Evolutionary conservation across 768 basidiomycete species (phyloP), one percentile per base, ranked within the genome.

Genomic region (Auricularia sp.): DNA sequence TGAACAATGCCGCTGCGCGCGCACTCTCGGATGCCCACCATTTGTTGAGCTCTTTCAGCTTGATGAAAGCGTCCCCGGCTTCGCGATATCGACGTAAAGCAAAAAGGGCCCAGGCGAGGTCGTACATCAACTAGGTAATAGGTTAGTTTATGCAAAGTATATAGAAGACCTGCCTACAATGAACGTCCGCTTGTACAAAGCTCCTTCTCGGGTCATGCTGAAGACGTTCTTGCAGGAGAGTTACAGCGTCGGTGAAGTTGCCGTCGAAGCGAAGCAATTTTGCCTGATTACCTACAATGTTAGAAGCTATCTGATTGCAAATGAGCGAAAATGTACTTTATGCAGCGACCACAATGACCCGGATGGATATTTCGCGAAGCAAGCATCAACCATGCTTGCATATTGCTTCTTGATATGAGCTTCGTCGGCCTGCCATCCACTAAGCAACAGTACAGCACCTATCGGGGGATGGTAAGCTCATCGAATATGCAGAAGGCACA

Each of bases 341-440:
- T 90, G 90, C 43, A 91, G 72, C 43, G 87, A 84, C 89, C 89
- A 91, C 3, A 90, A 66, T 0, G 86, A 81, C 14, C 89, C 89
- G 7, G 79, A 74, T 0, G 90, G 87, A 69, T 87, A 90, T 23
- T 81, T 78, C 33, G n/a, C 12, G 10, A 74, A 80, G 23, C 54
- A 87, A 87, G 76, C 80, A 66, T 87, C 83, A 1, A 91, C 83
- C 39, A 91, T 83, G 0, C 78, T 79, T 33, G 76, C 76, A 69
- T 90, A 90, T 68, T 87, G 83, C 62, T 75, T 78, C 51, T 91
- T 68, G 7, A 88, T 84, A 53, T 82, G 80, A 47, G 77, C 76
- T 70, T 87, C 87, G 66, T 93, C 84, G 0, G 89, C 88, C 70
- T 89, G 90, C 68, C 85, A 93, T 1, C 90, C 90, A 4, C 36